Conservation (phyloP, 2,329 filamentous ascomycete species). For the Cercospora sojina region DNA sequence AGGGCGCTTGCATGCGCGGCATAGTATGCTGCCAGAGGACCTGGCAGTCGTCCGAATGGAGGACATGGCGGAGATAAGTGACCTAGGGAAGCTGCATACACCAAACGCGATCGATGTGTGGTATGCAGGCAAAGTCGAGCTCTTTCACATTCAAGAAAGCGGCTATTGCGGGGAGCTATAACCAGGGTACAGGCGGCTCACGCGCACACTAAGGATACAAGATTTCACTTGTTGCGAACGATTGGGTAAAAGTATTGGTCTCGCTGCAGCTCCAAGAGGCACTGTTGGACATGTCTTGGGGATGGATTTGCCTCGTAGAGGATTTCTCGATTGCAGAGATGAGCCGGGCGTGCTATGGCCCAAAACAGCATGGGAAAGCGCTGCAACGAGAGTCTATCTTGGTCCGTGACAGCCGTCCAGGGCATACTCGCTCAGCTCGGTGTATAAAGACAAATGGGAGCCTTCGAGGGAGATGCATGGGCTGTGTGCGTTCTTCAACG, state of each 20-base stretch:
- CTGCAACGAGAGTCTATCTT: background rate
- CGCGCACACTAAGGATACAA: background rate
- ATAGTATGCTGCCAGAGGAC: slow-evolving; percentile 41
- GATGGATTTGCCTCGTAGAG: slow-evolving; percentile 1
- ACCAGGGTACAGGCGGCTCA: slow-evolving; percentile 1
- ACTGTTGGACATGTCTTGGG: background rate
- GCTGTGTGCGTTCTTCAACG: background rate
- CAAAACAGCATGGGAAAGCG: slow-evolving; percentile 1
- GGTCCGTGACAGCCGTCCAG: background rate
- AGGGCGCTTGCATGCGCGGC: slow-evolving; percentile 35
- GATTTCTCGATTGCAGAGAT: background rate
- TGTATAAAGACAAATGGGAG: background rate
- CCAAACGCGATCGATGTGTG: background rate
- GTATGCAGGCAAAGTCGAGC: background rate
- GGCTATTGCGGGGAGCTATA: slow-evolving; percentile 4
- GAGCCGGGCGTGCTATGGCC: slow-evolving; percentile 8
- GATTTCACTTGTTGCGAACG: background rate
- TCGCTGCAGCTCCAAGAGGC: background rate
- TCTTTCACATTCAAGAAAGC: slow-evolving; percentile 8
- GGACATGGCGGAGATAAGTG: slow-evolving; percentile 39
- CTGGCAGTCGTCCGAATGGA: slow-evolving; percentile 43
- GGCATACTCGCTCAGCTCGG: background rate
- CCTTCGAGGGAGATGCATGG: background rate
- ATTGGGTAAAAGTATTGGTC: background rate
- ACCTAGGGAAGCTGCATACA: background rate